Base-by-base conservation (phyloP, 2,329 filamentous ascomycete genomes). In the Claviceps sp. region DNA sequence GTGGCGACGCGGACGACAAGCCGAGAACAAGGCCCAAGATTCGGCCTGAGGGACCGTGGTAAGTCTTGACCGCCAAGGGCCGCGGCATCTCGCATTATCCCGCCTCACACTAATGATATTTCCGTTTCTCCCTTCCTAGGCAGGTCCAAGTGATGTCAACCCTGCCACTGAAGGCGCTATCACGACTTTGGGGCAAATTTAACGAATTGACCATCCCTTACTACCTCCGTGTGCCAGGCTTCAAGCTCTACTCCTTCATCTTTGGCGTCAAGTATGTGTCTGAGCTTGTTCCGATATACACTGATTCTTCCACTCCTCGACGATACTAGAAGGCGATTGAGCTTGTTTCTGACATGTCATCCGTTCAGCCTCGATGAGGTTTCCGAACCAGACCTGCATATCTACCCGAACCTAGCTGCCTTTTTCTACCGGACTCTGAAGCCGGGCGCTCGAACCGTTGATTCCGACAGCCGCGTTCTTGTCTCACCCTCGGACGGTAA, bases 381-480 rank as follows among this genome's bases (percentile, higher is more conserved):
- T 17, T 80, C 83, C 37, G 90, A 98, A 64, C 81, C 84, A 17
- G 93, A 98, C 61, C 80, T 98, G 19, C 89, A 87, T 65, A 80
- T 79, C 47, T 98, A 93, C 66, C 87, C 89, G 19, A 98, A 98
- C 64, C 81, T 98, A 42, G 89, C 91, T 5, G 82, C 91, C 54
- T 98, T 98, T 75, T 98, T 98, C 74, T 98, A 97, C 68, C 88
- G 93, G 56, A 89, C 84, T 1, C 76, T 98, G 55, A 97, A 96
- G 67, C 89, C 91, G 5, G 91, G 90, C 38, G 81, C 78, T 13
- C 84, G 93, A 26, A 90, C 90, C 1, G 75, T 98, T 14, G 89
- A 97, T 62, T 81, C 87, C 1, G 82, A 91, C 59, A 78, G 80
- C 1, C 84, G 87, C 62, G 86, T 89, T 10, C 71, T 98, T 5